Evolutionary conservation across 371 early-diverging fungal species (phyloP), one percentile per base, ranked within the genome.

Genomic region (Rhizopus sp.): DNA sequence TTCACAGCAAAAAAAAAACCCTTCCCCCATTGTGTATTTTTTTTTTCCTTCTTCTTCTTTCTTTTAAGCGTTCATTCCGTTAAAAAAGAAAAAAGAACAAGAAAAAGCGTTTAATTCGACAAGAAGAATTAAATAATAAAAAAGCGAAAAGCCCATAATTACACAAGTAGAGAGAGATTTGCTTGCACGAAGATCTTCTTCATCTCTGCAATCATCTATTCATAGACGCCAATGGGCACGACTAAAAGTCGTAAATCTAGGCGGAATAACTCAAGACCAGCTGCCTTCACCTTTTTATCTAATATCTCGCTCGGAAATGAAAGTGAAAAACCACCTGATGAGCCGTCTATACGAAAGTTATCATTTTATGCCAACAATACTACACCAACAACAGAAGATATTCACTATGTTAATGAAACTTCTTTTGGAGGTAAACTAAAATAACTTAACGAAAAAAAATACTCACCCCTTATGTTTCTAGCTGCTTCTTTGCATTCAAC

Each of bases 211-310:
- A 65, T 66, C 47, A 57, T 53, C 40, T 37, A 39, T 38, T 44
- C 33, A 49, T 38, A 54, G 39, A 30, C 64, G 70, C 70, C 76
- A 76, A 80, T 80, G 80, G 76, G 77, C 62, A 80, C 80, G 72
- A 70, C 80, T 64, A 76, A 80, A 73, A 73, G 77, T 79, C 80
- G 77, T 72, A 74, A 70, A 73, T 65, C 80, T 63, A 76, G 80
- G 77, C 77, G 77, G 67, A 73, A 76, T 63, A 74, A 73, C 59
- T 75, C 76, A 53, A 72, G 80, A 77, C 77, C 74, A 63, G 66
- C 75, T 53, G 80, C 80, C 60, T 71, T 70, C 63, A 53, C 69
- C 15, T 80, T 80, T 48, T 54, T 80, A 60, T 70, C 77, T 40
- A 77, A 76, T 51, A 76, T 80, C 41, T 51, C 72, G 17, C 71